A percentile compares a stretch with the other conserved stretches of the same genome.
Conservation (phyloP, 1,139 yeast genomes). For the Nakaseomyces glabratus region DNA sequence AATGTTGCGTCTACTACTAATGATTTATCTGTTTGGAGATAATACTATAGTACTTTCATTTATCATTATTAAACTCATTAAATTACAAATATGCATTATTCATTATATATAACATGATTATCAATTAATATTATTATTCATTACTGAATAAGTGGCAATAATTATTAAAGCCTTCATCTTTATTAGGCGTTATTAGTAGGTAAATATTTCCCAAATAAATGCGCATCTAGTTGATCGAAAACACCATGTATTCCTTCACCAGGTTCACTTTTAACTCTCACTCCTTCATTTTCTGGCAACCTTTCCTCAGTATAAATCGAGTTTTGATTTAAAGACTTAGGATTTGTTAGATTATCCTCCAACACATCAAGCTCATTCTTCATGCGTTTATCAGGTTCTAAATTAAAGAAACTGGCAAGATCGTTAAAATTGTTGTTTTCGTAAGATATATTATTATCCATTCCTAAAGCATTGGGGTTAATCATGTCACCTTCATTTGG, state of each 20-base stretch:
- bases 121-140: too few species aligned
- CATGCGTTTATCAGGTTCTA: neutral
- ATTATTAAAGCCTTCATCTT: neutral
- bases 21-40: constrained; percentile 9
- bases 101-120: too few species aligned
- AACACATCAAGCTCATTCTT: neutral
- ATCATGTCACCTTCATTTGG: neutral
- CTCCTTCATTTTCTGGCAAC: neutral
- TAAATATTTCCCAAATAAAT: constrained; percentile 69
- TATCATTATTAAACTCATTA: too few species aligned
- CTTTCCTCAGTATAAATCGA: constrained; percentile 3
- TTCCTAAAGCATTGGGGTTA: neutral
- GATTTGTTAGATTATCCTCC: neutral
- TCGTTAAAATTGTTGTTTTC: too few species aligned
- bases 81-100: too few species aligned
- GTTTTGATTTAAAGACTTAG: neutral
- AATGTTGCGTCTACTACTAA: constrained; percentile 19
- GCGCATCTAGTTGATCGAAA: constrained; percentile 75
- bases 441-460: too few species aligned
- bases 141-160: too few species aligned
- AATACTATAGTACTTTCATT: too few species aligned
- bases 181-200: constrained; percentile 34
- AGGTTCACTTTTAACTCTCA: constrained; percentile 1
- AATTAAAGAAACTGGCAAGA: constrained; percentile 1
- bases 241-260: constrained; percentile 51